Percentiles rank a stretch among this genome's conserved stretches.
Evolutionary conservation across 2,329 filamentous ascomycete genomes (phyloP).

Genomic region (Zymoseptoria ardabiliae): DNA sequence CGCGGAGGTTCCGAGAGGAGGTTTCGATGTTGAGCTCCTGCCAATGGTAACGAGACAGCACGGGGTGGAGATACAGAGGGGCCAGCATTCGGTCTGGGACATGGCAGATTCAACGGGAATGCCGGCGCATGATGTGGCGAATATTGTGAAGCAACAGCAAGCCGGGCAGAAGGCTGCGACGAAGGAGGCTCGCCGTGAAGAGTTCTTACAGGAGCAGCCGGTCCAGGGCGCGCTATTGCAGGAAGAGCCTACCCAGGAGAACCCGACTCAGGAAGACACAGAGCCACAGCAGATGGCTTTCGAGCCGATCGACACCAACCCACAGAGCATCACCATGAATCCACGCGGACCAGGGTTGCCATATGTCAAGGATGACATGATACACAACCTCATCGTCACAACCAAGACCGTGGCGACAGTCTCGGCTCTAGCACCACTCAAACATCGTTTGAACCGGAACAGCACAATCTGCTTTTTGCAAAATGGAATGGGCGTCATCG

Average conservation of each 20-base stretch:
- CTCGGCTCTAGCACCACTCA: conserved; percentile 58
- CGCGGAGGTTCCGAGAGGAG: conserved; percentile 31
- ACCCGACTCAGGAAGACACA: neutral
- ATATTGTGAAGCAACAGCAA: conserved; percentile 15
- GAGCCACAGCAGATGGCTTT: neutral
- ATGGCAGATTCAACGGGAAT: conserved; percentile 15
- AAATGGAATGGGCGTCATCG: conserved; percentile 77
- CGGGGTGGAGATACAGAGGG: conserved; percentile 25
- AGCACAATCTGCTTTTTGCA: conserved; percentile 72
- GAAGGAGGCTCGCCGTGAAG: neutral
- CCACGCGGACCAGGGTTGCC: neutral
- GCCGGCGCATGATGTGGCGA: conserved; percentile 25
- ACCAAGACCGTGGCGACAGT: conserved; percentile 66
- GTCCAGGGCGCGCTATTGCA: neutral
- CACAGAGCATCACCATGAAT: neutral
- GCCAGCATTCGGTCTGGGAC: conserved; percentile 16
- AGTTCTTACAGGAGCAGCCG: neutral
- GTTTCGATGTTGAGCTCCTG: conserved; percentile 41
- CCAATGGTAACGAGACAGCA: conserved; percentile 32
- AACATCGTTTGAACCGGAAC: conserved; percentile 56
- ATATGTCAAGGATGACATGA: conserved; percentile 33
- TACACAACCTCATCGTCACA: conserved; percentile 69
- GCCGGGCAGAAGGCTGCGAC: neutral
- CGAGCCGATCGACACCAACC: neutral
- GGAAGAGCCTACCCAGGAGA: neutral